These are phyloP conservation scores for Penicillium freii DNA, from an alignment of 2,329 filamentous ascomycete genomes.

Conservation along the genomic window DNA sequence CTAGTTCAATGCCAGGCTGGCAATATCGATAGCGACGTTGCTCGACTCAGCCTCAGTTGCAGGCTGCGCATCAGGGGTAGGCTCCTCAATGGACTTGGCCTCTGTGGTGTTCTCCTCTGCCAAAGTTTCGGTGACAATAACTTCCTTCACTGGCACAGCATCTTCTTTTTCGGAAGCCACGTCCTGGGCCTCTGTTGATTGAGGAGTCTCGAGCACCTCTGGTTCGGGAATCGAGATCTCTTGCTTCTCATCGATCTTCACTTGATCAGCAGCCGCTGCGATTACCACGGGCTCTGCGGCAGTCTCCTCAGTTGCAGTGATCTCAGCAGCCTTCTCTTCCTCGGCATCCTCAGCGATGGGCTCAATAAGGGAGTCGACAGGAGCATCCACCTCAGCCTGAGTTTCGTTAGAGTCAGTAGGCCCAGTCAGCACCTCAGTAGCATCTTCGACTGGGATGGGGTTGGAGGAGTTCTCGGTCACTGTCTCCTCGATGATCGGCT, in stretches of 20 bases:
- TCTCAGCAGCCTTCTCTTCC: neutral
- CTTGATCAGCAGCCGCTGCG: neutral
- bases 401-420: neutral
- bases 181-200: neutral
- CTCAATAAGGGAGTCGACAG: neutral
- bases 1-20: conserved; percentile 26
- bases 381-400: neutral
- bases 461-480: neutral
- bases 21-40: conserved; percentile 29
- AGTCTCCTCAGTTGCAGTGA: neutral
- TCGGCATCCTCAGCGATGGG: neutral
- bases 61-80: conserved; percentile 8
- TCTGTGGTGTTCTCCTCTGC: neutral
- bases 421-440: neutral
- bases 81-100: neutral
- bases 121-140: neutral
- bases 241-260: neutral
- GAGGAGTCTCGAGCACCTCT: neutral
- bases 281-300: neutral
- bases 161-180: conserved; percentile 1
- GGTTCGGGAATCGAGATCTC: neutral
- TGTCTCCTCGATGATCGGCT: conserved; percentile 13
- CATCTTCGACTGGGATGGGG: neutral
- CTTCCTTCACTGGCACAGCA: neutral
- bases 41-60: conserved; percentile 15